Evolutionary conservation across 768 basidiomycete genomes (phyloP).

Genomic region (Trametes maxima): DNA sequence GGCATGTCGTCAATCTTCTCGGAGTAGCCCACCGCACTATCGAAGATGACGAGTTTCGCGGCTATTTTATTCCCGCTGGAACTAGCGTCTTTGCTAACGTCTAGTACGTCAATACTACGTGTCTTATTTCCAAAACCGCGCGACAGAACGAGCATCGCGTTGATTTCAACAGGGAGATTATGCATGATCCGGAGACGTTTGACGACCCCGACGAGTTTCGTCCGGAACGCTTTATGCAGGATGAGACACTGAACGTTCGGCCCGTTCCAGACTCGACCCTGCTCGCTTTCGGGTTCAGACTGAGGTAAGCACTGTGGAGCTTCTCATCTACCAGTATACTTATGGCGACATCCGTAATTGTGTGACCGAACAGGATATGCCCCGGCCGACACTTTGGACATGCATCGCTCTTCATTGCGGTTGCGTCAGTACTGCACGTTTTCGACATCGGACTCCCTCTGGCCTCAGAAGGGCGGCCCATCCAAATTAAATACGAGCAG

Average conservation of each 20-base stretch:
- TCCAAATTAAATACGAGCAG: background rate
- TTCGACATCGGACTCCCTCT: conserved; percentile 12
- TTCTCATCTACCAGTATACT: no score
- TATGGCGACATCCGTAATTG: no score
- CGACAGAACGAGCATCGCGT: no score
- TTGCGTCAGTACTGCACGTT: conserved; percentile 5
- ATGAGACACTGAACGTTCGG: background rate
- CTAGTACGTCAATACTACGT: conserved; percentile 17
- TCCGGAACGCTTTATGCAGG: conserved; percentile 10
- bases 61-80: conserved; percentile 28
- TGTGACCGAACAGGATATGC: background rate
- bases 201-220: conserved; percentile 17
- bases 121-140: background rate
- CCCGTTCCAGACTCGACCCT: conserved; percentile 34
- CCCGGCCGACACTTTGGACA: conserved; percentile 15
- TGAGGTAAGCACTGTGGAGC: conserved; percentile 19
- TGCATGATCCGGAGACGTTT: conserved; percentile 18
- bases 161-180: conserved; percentile 5
- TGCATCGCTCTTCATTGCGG: conserved; percentile 1
- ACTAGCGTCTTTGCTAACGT: conserved; percentile 27
- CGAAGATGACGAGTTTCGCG: conserved; percentile 26
- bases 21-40: conserved; percentile 32
- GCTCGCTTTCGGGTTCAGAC: conserved; percentile 29
- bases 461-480: background rate
- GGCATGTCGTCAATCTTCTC: conserved; percentile 16